Conservation (phyloP, 2,329 filamentous ascomycete species). For the Diaporthe helianthi region DNA sequence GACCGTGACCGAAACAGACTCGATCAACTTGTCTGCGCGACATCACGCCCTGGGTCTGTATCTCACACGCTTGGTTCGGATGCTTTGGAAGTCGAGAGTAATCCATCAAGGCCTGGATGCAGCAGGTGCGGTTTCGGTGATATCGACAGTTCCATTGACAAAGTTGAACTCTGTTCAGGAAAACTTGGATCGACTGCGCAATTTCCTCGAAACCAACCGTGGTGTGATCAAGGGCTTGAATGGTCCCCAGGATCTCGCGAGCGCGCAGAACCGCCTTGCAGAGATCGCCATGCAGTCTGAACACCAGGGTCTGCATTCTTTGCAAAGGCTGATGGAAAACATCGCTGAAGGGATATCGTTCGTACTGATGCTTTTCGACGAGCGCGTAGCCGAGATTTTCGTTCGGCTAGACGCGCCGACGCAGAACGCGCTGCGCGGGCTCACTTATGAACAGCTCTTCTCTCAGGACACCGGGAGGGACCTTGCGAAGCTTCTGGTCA, state of each 20-base stretch:
- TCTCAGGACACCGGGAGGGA: slow-evolving; percentile 81
- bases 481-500: slow-evolving; percentile 91
- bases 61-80: slow-evolving; percentile 84
- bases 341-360: slow-evolving; percentile 98
- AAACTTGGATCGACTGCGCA: slow-evolving; percentile 77
- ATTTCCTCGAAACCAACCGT: slow-evolving; percentile 87
- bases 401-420: slow-evolving; percentile 74
- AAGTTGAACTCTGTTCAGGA: slow-evolving; percentile 83
- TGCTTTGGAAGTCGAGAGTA: slow-evolving; percentile 84
- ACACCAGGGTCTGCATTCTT: slow-evolving; percentile 86
- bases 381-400: slow-evolving; percentile 89
- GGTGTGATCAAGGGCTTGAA: slow-evolving; percentile 91
- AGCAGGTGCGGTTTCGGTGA: slow-evolving; percentile 67
- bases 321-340: slow-evolving; percentile 84
- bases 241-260: slow-evolving; percentile 85
- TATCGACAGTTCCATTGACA: slow-evolving; percentile 67
- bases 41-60: slow-evolving; percentile 90
- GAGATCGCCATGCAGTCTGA: slow-evolving; percentile 93
- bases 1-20: slow-evolving; percentile 81
- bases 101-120: slow-evolving; percentile 61
- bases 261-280: slow-evolving; percentile 82
- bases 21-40: slow-evolving; percentile 84
- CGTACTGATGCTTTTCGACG: slow-evolving; percentile 91
- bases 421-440: slow-evolving; percentile 71
- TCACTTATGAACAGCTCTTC: slow-evolving; percentile 91